These are phyloP conservation scores for Petunia hybrid DNA, from an alignment of 305 asterid genomes.

Conservation along the genomic window DNA sequence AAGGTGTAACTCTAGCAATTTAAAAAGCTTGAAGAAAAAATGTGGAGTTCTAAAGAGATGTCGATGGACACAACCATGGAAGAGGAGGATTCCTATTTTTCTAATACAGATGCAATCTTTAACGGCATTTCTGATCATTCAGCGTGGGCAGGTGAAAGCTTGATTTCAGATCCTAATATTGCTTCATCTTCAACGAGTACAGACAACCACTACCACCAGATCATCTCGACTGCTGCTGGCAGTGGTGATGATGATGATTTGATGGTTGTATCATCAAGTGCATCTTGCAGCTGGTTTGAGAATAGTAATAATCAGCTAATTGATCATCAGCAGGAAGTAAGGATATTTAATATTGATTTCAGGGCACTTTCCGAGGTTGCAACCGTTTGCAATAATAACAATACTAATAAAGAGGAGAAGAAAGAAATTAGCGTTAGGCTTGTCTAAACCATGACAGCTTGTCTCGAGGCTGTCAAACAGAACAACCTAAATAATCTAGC, in stretches of 20 bases:
- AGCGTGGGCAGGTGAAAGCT: not conserved
- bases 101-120: not conserved
- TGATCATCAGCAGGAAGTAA: no score
- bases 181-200: not conserved
- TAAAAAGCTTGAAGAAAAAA: not conserved
- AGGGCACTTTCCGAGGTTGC: not conserved
- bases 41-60: not conserved
- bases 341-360: not conserved
- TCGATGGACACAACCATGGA: not conserved
- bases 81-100: not conserved
- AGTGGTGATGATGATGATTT: not conserved
- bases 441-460: not conserved
- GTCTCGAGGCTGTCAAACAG: not conserved
- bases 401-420: not conserved
- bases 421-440: not conserved
- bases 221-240: not conserved
- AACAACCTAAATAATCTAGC: no score
- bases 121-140: not conserved
- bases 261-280: not conserved
- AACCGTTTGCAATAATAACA: not conserved
- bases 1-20: not conserved
- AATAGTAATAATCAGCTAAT: no score
- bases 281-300: not conserved
- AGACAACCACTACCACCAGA: not conserved
- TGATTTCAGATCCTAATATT: not conserved